Base-by-base conservation (phyloP, 176 grass and related monocot genomes). In the Typha latifolia region DNA sequence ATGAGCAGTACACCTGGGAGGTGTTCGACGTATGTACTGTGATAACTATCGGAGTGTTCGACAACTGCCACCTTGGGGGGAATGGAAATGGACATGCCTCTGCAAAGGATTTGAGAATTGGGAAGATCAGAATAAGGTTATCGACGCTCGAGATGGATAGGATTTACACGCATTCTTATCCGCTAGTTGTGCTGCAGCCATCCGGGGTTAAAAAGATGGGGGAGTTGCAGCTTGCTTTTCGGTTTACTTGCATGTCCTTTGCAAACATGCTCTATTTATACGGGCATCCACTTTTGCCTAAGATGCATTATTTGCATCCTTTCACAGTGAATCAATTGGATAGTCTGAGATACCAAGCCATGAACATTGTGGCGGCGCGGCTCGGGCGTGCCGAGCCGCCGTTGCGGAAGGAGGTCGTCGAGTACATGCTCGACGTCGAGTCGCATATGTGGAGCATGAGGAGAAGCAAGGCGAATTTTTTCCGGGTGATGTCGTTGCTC, bases 401-500 rank as follows among this genome's bases (percentile, higher is more conserved):
- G 59, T 79, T 87, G 73, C 81, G 84, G 0, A 73, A 67, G 26
- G 89, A 91, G 81, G 86, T 85, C 78, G 49, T 91, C 1, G 84
- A 92, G 68, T 78, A 92, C 78, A 85, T 92, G 52, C 86, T 83
- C 63, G 89, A 92, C 67, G 77, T 68, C 68, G 72, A 79, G 63
- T 51, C 62, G 48, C 84, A 82, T 68, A 66, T 73, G 37, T 92
- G 89, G 89, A 87, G 89, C 72, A 87, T 92, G 89, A 81, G 89
- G 34, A 81, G 84, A 21, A 82, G 89, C 84, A 92, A 87, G 78
- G 89, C 89, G 5, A 85, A 92, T 75, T 92, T 92, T 71, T 92
- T 87, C 75, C 84, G 89, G 64, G 32, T 92, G 71, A 67, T 84
- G 65, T 53, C 82, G 0, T 74, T 82, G 66, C 68, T 87, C 5